Conservation (phyloP, 1,284 basidiomycete species). For the Bondarzewia mesenterica region DNA sequence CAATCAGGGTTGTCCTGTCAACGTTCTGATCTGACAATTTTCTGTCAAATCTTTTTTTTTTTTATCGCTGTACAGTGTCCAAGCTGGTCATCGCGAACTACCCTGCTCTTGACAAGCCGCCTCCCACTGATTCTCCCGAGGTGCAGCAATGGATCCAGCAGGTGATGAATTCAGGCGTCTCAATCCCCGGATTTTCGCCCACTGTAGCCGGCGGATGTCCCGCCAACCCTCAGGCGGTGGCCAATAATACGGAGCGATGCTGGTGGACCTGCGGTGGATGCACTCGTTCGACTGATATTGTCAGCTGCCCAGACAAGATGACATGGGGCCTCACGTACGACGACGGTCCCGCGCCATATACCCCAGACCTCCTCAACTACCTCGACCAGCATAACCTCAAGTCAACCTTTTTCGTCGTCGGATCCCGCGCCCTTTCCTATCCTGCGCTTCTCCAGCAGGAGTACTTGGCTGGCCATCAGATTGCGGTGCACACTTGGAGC, state of each 20-base stretch:
- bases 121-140: conserved; percentile 58
- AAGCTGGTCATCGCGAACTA: conserved; percentile 44
- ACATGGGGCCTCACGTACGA: conserved; percentile 72
- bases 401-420: conserved; percentile 84
- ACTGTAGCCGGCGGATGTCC: conserved; percentile 55
- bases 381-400: conserved; percentile 62
- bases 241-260: conserved; percentile 43
- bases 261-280: conserved; percentile 90
- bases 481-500: conserved; percentile 65
- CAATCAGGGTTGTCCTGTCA: conserved; percentile 4
- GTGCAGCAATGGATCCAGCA: conserved; percentile 70
- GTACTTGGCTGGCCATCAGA: conserved; percentile 67
- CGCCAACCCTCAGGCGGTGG: conserved; percentile 50
- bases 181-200: conserved; percentile 42
- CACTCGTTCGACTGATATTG: conserved; percentile 60
- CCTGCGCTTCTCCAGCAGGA: conserved; percentile 61
- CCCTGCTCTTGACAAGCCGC: conserved; percentile 60
- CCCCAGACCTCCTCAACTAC: conserved; percentile 65
- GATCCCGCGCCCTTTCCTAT: conserved; percentile 63
- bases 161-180: conserved; percentile 43
- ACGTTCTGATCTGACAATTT: background rate
- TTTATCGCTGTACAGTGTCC: conserved; percentile 25
- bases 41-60: conserved; percentile 3
- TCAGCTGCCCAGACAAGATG: conserved; percentile 61
- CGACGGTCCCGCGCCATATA: conserved; percentile 77